Conservation (phyloP, 2,329 filamentous ascomycete species). For the Verticillium alfalfae region DNA sequence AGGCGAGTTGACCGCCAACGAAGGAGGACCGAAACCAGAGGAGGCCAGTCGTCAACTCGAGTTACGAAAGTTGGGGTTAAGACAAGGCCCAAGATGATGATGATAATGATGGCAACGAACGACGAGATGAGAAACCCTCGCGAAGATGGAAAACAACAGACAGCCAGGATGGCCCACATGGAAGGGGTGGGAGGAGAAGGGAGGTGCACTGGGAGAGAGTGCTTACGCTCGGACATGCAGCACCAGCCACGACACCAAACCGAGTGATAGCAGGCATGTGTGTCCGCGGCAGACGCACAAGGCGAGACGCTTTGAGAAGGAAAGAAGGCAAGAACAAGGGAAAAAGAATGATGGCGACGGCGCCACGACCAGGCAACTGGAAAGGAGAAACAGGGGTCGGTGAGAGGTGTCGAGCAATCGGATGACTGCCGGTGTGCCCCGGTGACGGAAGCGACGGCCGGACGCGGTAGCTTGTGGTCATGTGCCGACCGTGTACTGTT, state of each 20-base stretch:
- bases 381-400: background rate
- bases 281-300: background rate
- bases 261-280: background rate
- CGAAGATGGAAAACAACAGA: background rate
- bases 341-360: background rate
- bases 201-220: background rate
- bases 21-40: background rate
- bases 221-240: background rate
- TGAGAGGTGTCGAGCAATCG: slow-evolving; percentile 1
- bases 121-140: background rate
- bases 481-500: background rate
- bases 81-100: background rate
- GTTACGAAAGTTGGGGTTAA: background rate
- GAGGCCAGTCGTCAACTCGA: background rate
- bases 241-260: background rate
- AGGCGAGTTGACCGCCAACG: background rate
- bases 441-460: background rate
- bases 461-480: background rate
- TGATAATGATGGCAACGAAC: no score
- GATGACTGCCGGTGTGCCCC: slow-evolving; percentile 1
- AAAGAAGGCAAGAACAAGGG: background rate
- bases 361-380: background rate
- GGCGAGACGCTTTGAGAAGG: background rate
- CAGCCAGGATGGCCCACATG: background rate
- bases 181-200: background rate